Conservation (phyloP, 1,284 basidiomycete genomes). For the Microbotryomycetes sp. region DNA sequence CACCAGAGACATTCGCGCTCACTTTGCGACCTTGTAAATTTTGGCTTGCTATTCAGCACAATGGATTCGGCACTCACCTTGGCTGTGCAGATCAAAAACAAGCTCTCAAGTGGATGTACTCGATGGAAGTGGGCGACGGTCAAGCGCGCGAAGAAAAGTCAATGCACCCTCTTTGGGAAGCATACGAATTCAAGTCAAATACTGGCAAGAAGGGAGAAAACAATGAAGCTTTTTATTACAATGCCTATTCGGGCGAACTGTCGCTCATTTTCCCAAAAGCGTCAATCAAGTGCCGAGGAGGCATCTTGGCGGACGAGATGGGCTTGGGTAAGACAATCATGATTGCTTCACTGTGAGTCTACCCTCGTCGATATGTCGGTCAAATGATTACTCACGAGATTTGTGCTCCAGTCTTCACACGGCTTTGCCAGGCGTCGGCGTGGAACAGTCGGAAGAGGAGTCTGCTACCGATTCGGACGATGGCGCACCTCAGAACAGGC, state of each 20-base stretch:
- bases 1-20: conserved; percentile 68
- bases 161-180: conserved; percentile 92
- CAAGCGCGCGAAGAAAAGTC: conserved; percentile 61
- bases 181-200: conserved; percentile 44
- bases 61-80: background rate
- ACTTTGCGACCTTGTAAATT: conserved; percentile 55
- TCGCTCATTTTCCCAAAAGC: conserved; percentile 78
- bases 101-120: conserved; percentile 91
- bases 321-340: conserved; percentile 98
- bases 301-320: conserved; percentile 67
- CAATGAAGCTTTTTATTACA: conserved; percentile 61
- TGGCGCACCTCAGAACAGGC: conserved; percentile 11
- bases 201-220: conserved; percentile 12
- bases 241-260: conserved; percentile 56
- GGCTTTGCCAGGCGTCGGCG: conserved; percentile 13
- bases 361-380: too few relatives aligned
- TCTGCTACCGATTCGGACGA: conserved; percentile 14
- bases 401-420: background rate
- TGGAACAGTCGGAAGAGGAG: conserved; percentile 1
- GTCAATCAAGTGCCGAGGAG: conserved; percentile 70
- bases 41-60: background rate
- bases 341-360: conserved; percentile 62
- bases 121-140: conserved; percentile 65
- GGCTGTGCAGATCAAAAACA: conserved; percentile 74
- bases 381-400: background rate